A percentile compares a stretch with the other conserved stretches of the same genome.
Evolutionary conservation across 495 filamentous ascomycete species (phyloP).

Genomic region (Trichoderma asperelloides): DNA sequence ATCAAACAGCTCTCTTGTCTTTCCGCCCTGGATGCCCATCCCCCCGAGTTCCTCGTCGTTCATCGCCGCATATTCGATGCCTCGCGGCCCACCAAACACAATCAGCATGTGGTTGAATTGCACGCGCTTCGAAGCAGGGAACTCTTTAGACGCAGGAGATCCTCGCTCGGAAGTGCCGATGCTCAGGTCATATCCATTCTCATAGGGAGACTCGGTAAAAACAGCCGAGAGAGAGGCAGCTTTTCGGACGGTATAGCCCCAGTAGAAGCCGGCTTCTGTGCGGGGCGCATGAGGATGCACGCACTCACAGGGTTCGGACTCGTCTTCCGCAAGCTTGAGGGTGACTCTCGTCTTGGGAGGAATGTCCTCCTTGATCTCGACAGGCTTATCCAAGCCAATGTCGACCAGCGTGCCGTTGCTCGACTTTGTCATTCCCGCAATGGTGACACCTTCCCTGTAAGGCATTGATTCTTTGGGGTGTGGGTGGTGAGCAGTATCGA

Average conservation of each 20-base stretch:
- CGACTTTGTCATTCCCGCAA: conserved; percentile 14
- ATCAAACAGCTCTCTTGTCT: conserved; percentile 61
- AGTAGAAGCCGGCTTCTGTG: conserved; percentile 63
- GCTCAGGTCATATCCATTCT: conserved; percentile 57
- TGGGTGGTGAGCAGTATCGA: conserved; percentile 72
- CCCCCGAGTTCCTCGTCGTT: conserved; percentile 51
- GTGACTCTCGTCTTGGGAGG: conserved; percentile 56
- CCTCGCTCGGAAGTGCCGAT: conserved; percentile 73
- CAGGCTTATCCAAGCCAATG: conserved; percentile 44
- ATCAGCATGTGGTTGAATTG: conserved; percentile 59
- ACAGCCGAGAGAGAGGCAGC: conserved; percentile 51
- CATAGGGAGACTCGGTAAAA: conserved; percentile 54
- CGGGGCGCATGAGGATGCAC: conserved; percentile 53
- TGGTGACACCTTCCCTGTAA: conserved; percentile 63
- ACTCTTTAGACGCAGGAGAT: conserved; percentile 35
- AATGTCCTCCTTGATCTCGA: conserved; percentile 45
- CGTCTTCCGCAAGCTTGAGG: conserved; percentile 44
- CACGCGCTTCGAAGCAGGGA: conserved; percentile 31
- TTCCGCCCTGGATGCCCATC: conserved; percentile 43
- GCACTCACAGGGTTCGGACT: conserved; percentile 36
- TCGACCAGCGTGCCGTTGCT: conserved; percentile 44
- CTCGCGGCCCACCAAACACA: conserved; percentile 64
- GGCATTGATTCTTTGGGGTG: conserved; percentile 54
- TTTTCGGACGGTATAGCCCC: conserved; percentile 60
- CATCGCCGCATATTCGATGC: conserved; percentile 59